Base-by-base conservation (phyloP, 2,329 filamentous ascomycete species). In the Colletotrichum tropicicola region DNA sequence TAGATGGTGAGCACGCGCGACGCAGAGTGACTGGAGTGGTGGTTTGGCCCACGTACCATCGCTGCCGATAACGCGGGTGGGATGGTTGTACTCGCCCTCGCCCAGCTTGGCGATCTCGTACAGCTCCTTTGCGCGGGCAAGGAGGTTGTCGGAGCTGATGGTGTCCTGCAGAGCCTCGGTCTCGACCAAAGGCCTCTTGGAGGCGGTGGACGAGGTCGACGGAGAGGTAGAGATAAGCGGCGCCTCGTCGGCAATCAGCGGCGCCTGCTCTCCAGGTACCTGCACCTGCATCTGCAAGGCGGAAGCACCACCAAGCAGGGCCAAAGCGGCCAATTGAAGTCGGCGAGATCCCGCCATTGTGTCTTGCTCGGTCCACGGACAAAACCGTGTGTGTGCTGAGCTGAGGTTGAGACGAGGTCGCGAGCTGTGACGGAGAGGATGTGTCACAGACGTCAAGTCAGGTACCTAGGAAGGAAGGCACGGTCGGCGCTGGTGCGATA, bases 41-140 rank as follows among this genome's bases (percentile, higher is more conserved):
- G 27, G 32, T 49, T 25, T 10, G 27, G 32, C 48, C 25, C 35
- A 62, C 69, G 59, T 76, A 89, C 88, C 88, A 73, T 84, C 72
- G 67, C 88, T 91, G 28, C 90, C 90, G 68, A 92, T 92, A 21
- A 92, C 90, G 56, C 90, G 84, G 1, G 90, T 92, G 1, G 90
- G 90, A 70, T 90, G 90, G 66, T 86, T 85, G 72, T 88, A 91
- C 67, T 91, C 87, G 2, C 83, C 79, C 65, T 85, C 78, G 10
- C 84, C 83, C 55, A 83, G 79, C 74, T 89, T 80, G 0, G 90
- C 89, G 59, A 92, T 85, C 54, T 85, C 78, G 70, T 85, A 92
- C 8, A 93, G 83, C 41, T 86, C 75, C 70, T 89, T 80, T 5
- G 90, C 87, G 19, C 89, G 86, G 5, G 80, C 75, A 43, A 89